Evolutionary conservation across 305 asterid genomes (phyloP).

Genomic region (Vinca major): DNA sequence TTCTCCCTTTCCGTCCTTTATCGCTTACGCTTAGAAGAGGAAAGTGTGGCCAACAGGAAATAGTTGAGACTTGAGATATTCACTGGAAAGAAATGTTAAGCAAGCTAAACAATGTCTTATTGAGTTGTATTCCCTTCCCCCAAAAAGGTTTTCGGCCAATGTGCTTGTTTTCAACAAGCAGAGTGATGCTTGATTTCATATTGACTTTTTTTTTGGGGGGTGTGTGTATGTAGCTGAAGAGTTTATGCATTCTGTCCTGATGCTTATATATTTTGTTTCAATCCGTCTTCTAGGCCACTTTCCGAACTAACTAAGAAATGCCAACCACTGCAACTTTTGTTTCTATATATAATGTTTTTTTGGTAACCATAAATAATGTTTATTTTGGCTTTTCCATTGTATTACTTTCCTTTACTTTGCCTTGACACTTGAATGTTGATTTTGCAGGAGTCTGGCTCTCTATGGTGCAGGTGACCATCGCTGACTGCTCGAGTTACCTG

Average conservation of each 20-base stretch:
- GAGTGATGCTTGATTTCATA: not conserved
- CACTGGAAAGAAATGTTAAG: not conserved
- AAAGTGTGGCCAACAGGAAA: not conserved
- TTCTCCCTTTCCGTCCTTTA: not conserved
- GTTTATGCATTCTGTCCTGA: not conserved
- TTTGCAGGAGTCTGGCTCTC: conserved; percentile 43
- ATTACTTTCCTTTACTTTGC: not conserved
- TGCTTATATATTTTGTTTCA: not conserved
- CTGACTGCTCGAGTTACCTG: conserved; percentile 28
- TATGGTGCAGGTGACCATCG: conserved; percentile 38
- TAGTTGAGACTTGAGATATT: not conserved
- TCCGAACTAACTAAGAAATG: not conserved
- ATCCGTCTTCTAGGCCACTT: not conserved
- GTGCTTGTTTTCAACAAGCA: too few species aligned
- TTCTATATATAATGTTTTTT: too few species aligned
- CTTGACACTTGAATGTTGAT: conserved; percentile 10
- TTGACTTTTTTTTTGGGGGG: too few species aligned
- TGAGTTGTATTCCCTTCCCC: not conserved
- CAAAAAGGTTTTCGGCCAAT: not conserved
- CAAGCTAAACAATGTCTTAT: not conserved
- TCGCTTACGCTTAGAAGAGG: not conserved
- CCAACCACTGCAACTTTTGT: not conserved
- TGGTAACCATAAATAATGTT: not conserved
- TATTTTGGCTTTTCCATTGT: not conserved
- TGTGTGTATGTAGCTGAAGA: not conserved